A percentile compares a stretch with the other conserved stretches of the same genome.
Evolutionary conservation across 768 basidiomycete species (phyloP).

Genomic region (Galerina marginata): DNA sequence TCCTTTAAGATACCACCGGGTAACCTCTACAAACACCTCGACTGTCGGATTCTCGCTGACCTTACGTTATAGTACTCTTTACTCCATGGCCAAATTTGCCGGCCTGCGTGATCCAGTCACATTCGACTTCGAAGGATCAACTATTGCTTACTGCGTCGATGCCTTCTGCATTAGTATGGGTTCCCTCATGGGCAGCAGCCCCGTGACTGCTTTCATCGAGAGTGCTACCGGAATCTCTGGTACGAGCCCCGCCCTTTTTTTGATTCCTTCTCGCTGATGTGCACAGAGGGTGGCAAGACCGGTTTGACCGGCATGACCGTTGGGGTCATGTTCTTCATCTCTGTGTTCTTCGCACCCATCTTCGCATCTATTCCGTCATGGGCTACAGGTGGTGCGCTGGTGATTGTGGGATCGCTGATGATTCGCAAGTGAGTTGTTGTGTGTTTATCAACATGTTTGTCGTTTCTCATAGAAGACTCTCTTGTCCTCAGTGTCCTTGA

Average conservation of each 20-base stretch:
- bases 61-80: constrained; percentile 67
- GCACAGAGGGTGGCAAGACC: constrained; percentile 83
- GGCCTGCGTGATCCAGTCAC: constrained; percentile 86
- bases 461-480: neutral
- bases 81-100: constrained; percentile 91
- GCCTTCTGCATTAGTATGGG: constrained; percentile 85
- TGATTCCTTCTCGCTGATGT: neutral
- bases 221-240: constrained; percentile 81
- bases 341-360: constrained; percentile 87
- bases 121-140: constrained; percentile 85
- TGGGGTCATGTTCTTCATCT: constrained; percentile 80
- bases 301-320: constrained; percentile 79
- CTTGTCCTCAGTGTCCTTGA: constrained; percentile 61
- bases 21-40: constrained; percentile 19
- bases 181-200: constrained; percentile 78
- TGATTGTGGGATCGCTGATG: constrained; percentile 90
- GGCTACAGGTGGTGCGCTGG: constrained; percentile 87
- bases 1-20: constrained; percentile 52
- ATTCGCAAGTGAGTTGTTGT: constrained; percentile 68
- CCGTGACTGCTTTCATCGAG: constrained; percentile 85
- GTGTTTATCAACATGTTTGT: constrained; percentile 1
- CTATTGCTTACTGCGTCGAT: constrained; percentile 82
- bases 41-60: constrained; percentile 10
- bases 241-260: constrained; percentile 31
- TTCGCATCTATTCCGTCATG: constrained; percentile 87